Evolutionary conservation across 306 rosid genomes (phyloP).

Genomic region (Mimosa pudica): DNA sequence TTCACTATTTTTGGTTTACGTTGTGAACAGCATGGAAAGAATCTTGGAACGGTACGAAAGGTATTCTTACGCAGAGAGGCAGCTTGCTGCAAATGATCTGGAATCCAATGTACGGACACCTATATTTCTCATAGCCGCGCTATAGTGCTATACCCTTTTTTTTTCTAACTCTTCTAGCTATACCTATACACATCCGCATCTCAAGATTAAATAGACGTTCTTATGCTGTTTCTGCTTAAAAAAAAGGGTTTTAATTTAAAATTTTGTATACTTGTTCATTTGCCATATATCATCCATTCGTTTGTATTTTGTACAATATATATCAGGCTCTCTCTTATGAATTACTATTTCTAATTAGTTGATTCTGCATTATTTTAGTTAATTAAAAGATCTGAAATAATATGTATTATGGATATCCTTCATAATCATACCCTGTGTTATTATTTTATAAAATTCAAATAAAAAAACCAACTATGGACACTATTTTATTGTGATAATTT

Average conservation of each 20-base stretch:
- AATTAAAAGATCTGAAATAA: not conserved
- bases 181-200: too few relatives aligned
- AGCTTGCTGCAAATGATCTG: conserved; percentile 45
- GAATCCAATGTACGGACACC: conserved; percentile 43
- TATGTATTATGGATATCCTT: not conserved
- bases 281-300: too few relatives aligned
- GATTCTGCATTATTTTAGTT: not conserved
- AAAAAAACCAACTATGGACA: not conserved
- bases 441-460: not conserved
- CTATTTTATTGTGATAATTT: not conserved
- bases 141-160: too few relatives aligned
- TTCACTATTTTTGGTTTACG: not conserved
- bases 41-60: conserved; percentile 88
- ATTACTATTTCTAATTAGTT: too few relatives aligned
- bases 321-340: too few relatives aligned
- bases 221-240: too few relatives aligned
- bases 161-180: too few relatives aligned
- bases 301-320: too few relatives aligned
- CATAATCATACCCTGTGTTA: not conserved
- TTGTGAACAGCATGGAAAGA: conserved; percentile 65
- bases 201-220: too few relatives aligned
- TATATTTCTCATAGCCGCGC: too few relatives aligned
- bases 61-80: conserved; percentile 68
- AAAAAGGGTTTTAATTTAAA: too few relatives aligned
- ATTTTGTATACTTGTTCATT: too few relatives aligned